phyloP scores from a whole-genome alignment of 2,329 filamentous ascomycete species.

The Epichloe coenophiala region DNA sequence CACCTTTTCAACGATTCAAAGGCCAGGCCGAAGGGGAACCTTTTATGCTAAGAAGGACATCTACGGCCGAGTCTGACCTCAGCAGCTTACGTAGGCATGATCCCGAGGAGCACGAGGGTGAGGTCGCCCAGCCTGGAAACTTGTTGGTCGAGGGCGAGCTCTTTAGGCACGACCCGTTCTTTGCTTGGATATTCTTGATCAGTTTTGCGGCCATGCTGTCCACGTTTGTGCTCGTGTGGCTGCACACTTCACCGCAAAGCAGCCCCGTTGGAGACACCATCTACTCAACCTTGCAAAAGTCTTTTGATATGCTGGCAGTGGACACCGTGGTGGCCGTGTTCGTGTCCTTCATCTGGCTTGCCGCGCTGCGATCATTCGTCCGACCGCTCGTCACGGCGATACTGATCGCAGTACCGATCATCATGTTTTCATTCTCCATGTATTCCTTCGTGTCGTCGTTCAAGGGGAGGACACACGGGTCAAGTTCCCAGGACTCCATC shows the following conservation, averaged over 20 bases:
- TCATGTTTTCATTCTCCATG: conserved; percentile 78
- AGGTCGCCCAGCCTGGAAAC: conserved; percentile 27
- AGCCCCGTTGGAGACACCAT: conserved; percentile 80
- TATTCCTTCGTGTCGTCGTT: conserved; percentile 88
- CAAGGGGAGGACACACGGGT: conserved; percentile 56
- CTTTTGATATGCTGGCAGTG: conserved; percentile 77
- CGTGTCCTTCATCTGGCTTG: conserved; percentile 83
- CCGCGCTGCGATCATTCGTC: conserved; percentile 76
- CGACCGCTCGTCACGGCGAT: conserved; percentile 70
- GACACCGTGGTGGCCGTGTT: conserved; percentile 85
- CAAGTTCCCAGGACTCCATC: conserved; percentile 67
- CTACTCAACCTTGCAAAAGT: conserved; percentile 75
- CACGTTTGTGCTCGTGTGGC: conserved; percentile 76
- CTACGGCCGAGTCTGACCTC: conserved; percentile 34
- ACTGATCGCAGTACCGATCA: conserved; percentile 69
- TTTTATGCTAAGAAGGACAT: conserved; percentile 28
- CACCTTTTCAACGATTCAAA: conserved; percentile 49
- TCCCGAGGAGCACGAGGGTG: conserved; percentile 20
- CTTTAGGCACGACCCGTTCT: conserved; percentile 79
- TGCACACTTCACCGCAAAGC: conserved; percentile 68
- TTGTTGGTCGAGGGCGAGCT: conserved; percentile 50
- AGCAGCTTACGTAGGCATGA: conserved; percentile 25
- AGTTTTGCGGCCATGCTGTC: conserved; percentile 72
- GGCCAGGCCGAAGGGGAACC: conserved; percentile 23
- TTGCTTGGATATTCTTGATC: conserved; percentile 81